Conservation (phyloP, 2,329 filamentous ascomycete genomes). For the Paramyrothecium roridum region DNA sequence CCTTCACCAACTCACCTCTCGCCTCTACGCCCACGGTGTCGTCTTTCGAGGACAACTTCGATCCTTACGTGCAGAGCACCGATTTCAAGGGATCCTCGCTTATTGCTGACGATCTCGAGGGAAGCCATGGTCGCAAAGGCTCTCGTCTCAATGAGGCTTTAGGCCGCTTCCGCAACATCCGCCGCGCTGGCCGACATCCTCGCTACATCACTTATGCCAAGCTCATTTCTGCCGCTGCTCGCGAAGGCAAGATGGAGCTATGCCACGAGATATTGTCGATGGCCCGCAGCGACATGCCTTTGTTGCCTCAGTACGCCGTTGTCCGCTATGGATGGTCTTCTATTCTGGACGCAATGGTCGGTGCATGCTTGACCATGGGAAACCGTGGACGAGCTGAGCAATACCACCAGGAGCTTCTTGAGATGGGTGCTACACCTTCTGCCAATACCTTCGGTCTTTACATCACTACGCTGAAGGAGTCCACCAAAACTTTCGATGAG, state of each 20-base stretch:
- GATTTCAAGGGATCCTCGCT: conserved; percentile 91
- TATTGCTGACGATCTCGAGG: conserved; percentile 88
- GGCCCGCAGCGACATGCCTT: conserved; percentile 84
- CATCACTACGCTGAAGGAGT: conserved; percentile 98
- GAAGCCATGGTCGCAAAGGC: conserved; percentile 68
- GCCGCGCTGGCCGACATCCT: conserved; percentile 84
- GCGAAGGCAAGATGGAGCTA: conserved; percentile 75
- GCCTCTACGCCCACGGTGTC: conserved; percentile 54
- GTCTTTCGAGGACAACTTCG: conserved; percentile 76
- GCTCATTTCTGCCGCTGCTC: conserved; percentile 85
- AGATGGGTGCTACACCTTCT: conserved; percentile 87
- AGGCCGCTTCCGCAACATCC: conserved; percentile 85
- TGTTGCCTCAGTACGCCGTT: conserved; percentile 77
- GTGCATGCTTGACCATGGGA: conserved; percentile 80
- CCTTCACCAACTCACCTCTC: conserved; percentile 43
- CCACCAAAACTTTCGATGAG: conserved; percentile 95
- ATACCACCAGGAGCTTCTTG: conserved; percentile 86
- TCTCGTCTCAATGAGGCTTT: conserved; percentile 78
- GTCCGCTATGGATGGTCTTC: conserved; percentile 96
- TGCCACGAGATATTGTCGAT: conserved; percentile 86
- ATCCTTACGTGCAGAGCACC: conserved; percentile 85
- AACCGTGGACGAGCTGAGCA: conserved; percentile 78
- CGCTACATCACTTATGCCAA: conserved; percentile 97
- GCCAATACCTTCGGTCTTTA: conserved; percentile 98
- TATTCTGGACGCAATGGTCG: conserved; percentile 94